phyloP scores from a whole-genome alignment of 2,329 filamentous ascomycete species.

The Camillea tinctor region DNA sequence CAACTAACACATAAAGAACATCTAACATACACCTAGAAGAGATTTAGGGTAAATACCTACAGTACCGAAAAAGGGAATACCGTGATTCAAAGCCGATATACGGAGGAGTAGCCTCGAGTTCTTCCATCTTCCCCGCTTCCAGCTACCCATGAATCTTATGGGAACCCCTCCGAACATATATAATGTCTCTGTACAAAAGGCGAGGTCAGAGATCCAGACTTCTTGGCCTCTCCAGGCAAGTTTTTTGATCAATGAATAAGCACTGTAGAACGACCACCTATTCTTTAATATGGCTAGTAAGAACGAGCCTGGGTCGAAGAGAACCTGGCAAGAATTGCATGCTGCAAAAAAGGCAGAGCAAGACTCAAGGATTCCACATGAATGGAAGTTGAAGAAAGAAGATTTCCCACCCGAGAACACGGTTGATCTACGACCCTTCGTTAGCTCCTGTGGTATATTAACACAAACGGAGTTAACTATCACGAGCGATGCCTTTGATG shows the following conservation, averaged over 20 bases:
- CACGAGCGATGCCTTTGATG: slow-evolving; percentile 22
- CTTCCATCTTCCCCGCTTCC: not conserved
- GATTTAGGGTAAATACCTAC: no score
- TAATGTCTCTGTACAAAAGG: not conserved
- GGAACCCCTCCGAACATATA: not conserved
- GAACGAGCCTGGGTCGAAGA: slow-evolving; percentile 5
- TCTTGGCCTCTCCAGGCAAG: not conserved
- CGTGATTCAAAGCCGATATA: no score
- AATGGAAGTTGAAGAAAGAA: slow-evolving; percentile 22
- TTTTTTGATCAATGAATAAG: not conserved
- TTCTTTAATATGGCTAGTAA: slow-evolving; percentile 8
- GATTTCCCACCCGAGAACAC: slow-evolving; percentile 16
- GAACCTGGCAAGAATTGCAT: slow-evolving; percentile 22
- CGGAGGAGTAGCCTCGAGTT: not conserved
- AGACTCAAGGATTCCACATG: slow-evolving; percentile 18
- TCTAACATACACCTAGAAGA: no score
- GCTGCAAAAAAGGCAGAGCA: slow-evolving; percentile 20
- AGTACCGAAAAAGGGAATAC: no score
- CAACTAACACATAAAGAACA: no score
- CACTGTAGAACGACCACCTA: no score
- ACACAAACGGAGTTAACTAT: slow-evolving; percentile 18
- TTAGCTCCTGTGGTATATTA: slow-evolving; percentile 15
- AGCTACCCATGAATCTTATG: not conserved
- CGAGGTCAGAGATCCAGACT: not conserved
- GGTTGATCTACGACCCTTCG: slow-evolving; percentile 20